Evolutionary conservation across 108 stramenopile genomes (phyloP), one percentile per base, ranked within the genome.

Genomic region (Seminavis robusta): DNA sequence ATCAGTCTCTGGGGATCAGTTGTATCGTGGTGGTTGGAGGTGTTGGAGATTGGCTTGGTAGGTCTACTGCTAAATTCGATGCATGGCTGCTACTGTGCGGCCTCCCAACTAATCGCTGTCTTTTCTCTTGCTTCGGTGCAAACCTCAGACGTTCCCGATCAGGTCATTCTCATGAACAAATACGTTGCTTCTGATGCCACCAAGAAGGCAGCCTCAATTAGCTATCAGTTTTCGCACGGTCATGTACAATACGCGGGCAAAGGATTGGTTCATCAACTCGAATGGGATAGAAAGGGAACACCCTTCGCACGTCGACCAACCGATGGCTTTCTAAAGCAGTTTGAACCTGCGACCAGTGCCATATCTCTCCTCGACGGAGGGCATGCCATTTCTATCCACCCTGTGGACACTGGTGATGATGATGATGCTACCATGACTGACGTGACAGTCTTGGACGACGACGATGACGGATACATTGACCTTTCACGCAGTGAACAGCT

Each of bases 11-110:
- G 34, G 79, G 84, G 5, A 79, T 95, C 3, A 95, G 94, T 0
- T 93, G 92, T 2, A 70, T 98, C 23, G 80, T 98, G 13, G 97
- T 98, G 2, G 90, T 98, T n/a, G 97, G 97, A n/a, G 97, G 97
- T 19, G 91, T 90, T 28, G 97, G 97, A 1, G 97, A 98, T 61
- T 98, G 92, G 86, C 71, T 98, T n/a, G n/a, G n/a, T n/a, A n/a
- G n/a, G n/a, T n/a, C n/a, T n/a, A n/a, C n/a, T n/a, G n/a, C n/a
- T n/a, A n/a, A n/a, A n/a, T n/a, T n/a, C n/a, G n/a, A n/a, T 17
- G n/a, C n/a, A n/a, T n/a, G n/a, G n/a, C n/a, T n/a, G n/a, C n/a
- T n/a, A n/a, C n/a, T n/a, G n/a, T n/a, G n/a, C n/a, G n/a, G n/a
- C n/a, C n/a, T n/a, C n/a, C n/a, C n/a, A n/a, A n/a, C n/a, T n/a